A percentile compares a stretch with the other conserved stretches of the same genome.
Conservation (phyloP, 352 stramenopile genomes). For the Pelagophyceae sp. region DNA sequence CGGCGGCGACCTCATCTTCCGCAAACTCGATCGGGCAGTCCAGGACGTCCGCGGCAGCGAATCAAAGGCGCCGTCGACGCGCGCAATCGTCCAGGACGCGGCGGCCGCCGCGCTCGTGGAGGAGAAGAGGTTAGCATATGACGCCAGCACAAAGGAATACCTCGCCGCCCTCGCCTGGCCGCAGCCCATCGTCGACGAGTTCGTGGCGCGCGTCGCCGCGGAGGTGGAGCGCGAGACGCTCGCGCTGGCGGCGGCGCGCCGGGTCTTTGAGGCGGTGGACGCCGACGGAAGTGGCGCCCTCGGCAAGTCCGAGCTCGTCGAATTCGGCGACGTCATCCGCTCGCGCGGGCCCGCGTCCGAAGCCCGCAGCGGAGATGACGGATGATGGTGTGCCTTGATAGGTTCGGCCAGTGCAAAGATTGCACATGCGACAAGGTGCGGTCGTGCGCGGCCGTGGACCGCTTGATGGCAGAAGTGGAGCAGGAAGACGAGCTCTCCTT, state of each 20-base stretch:
- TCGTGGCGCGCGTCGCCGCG: slow-evolving; percentile 12
- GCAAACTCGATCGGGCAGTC: slow-evolving; percentile 22
- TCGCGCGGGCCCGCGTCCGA: too few relatives aligned
- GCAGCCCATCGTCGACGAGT: neutral
- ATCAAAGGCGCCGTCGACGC: too few relatives aligned
- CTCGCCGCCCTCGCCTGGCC: neutral
- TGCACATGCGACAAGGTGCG: slow-evolving; percentile 23
- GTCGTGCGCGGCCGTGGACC: neutral
- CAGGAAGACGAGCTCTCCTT: slow-evolving; percentile 26
- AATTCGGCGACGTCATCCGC: slow-evolving; percentile 22
- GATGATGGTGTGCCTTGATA: too few relatives aligned
- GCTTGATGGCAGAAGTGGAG: slow-evolving; percentile 25
- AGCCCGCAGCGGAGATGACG: too few relatives aligned
- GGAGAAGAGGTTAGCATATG: too few relatives aligned
- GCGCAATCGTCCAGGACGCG: neutral
- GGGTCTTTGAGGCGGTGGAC: neutral
- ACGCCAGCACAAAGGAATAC: too few relatives aligned
- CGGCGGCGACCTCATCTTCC: slow-evolving; percentile 23
- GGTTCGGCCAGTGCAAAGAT: slow-evolving; percentile 24
- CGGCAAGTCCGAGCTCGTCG: slow-evolving; percentile 23
- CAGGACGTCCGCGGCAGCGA: neutral
- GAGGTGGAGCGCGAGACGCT: neutral
- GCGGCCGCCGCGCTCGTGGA: neutral
- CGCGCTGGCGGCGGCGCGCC: neutral
- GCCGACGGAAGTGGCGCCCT: slow-evolving; percentile 1